Base-by-base conservation (phyloP, 2,329 filamentous ascomycete species). In the Ceratocystis huliohia region DNA sequence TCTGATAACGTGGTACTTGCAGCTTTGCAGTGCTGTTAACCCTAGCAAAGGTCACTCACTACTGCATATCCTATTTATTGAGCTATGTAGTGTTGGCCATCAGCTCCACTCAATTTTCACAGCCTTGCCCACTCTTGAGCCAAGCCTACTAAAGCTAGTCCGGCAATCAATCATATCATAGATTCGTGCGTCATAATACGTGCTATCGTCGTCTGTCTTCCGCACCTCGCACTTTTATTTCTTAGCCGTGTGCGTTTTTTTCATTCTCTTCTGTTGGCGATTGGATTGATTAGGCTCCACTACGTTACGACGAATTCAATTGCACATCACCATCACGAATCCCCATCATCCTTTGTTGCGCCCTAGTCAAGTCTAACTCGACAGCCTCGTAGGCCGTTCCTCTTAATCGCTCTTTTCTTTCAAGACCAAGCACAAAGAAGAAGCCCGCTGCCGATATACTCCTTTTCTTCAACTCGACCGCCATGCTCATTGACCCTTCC, bases 401-500 rank as follows among this genome's bases (percentile, higher is more conserved):
- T 59, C 56, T 59, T 59, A 7, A 62, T 28, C 59, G 15, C 41
- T 8, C 28, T 53, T 17, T 25, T n/a, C 30, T 41, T 63, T 33
- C 48, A 37, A 66, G 41, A 61, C 10, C 56, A 17, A 59, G 28
- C 37, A 37, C 15, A 59, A 33, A 33, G 33, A 57, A 37, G 61
- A 25, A 17, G 45, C 30, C 13, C 20, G 30, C 57, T 50, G 8
- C 8, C 33, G 17, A 33, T 20, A 65, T 28, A 64, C 20, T 33
- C 17, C 41, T 61, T 33, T 20, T 37, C 20, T 20, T 6, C 28
- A 61, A 28, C 48, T 25, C 57, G 5, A 33, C 13, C 45, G 57
- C 53, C 63, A 96, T 96, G 92, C 93, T 91, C 75, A 84, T 96
- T 76, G 91, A 96, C 75, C 88, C 91, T 71, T 92, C 92, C 68